phyloP scores from a whole-genome alignment of 352 stramenopile species.

The Globisporangium sylvaticum region DNA sequence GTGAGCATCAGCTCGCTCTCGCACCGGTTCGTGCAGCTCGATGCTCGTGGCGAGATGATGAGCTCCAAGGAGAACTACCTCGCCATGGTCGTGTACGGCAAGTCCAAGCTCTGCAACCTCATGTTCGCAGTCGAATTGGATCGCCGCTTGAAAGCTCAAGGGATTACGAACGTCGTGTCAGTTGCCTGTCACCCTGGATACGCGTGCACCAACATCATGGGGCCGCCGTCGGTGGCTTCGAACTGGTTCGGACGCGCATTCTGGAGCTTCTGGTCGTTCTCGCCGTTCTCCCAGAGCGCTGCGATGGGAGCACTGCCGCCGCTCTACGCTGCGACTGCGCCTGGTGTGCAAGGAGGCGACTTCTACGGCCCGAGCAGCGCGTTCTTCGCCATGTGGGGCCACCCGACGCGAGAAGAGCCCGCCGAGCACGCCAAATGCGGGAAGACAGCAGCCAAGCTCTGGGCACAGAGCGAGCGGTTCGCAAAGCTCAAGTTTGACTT shows the following conservation, averaged over 20 bases:
- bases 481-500: slow-evolving; percentile 11
- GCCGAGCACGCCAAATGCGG: slow-evolving; percentile 3
- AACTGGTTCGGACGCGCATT: slow-evolving; percentile 12
- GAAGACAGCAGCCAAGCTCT: slow-evolving; percentile 12
- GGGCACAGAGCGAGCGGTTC: slow-evolving; percentile 17
- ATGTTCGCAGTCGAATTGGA: slow-evolving; percentile 89
- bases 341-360: slow-evolving; percentile 21
- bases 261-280: slow-evolving; percentile 25
- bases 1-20: slow-evolving; percentile 21
- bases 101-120: slow-evolving; percentile 91
- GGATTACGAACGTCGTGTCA: slow-evolving; percentile 23
- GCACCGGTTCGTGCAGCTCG: slow-evolving; percentile 11
- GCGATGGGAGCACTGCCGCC: slow-evolving; percentile 37
- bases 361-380: slow-evolving; percentile 26
- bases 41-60: slow-evolving; percentile 1
- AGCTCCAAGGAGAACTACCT: slow-evolving; percentile 23
- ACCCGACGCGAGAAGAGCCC: slow-evolving; percentile 12
- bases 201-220: slow-evolving; percentile 26
- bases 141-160: slow-evolving; percentile 23
- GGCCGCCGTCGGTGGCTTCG: slow-evolving; percentile 7
- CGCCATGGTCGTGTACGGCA: slow-evolving; percentile 53
- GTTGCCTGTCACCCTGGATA: slow-evolving; percentile 31
- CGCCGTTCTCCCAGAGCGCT: slow-evolving; percentile 23
- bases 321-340: slow-evolving; percentile 33
- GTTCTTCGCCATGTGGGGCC: slow-evolving; percentile 19